A percentile compares a stretch with the other conserved stretches of the same genome.
Evolutionary conservation across 768 basidiomycete species (phyloP).

Genomic region (Psilocybe subaeruginosa): DNA sequence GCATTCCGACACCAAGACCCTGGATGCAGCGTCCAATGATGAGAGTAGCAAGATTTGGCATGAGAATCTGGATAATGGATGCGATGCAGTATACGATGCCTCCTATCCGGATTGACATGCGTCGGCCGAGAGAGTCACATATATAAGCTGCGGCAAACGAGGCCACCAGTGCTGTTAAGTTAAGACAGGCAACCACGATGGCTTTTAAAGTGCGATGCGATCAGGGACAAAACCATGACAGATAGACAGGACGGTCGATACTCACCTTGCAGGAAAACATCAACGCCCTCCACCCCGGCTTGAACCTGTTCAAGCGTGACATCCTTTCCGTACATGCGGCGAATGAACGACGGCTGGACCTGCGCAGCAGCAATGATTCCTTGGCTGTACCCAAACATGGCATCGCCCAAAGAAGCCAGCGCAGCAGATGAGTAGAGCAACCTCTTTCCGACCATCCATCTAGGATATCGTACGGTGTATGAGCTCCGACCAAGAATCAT

Average conservation of each 20-base stretch:
- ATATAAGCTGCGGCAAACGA: slow-evolving; percentile 50
- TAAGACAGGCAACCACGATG: slow-evolving; percentile 51
- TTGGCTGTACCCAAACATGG: slow-evolving; percentile 59
- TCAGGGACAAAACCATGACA: background rate
- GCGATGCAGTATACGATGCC: slow-evolving; percentile 51
- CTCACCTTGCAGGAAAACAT: slow-evolving; percentile 50
- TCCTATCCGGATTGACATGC: slow-evolving; percentile 52
- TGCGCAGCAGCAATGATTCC: slow-evolving; percentile 55
- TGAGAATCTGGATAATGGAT: slow-evolving; percentile 51
- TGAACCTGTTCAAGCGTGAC: slow-evolving; percentile 49
- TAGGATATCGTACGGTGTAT: slow-evolving; percentile 51
- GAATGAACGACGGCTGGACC: slow-evolving; percentile 55
- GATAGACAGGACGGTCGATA: background rate
- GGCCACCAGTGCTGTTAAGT: slow-evolving; percentile 51
- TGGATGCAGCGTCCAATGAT: slow-evolving; percentile 48
- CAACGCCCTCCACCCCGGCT: slow-evolving; percentile 43
- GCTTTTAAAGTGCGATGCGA: slow-evolving; percentile 30
- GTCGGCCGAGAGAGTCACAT: slow-evolving; percentile 52
- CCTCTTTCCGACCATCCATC: slow-evolving; percentile 53
- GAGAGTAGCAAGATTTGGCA: slow-evolving; percentile 43
- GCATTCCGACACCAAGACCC: slow-evolving; percentile 51
- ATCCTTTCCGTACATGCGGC: slow-evolving; percentile 46
- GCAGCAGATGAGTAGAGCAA: slow-evolving; percentile 55
- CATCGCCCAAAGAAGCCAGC: slow-evolving; percentile 57
- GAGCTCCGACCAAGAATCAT: slow-evolving; percentile 19